phyloP scores from a whole-genome alignment of 495 filamentous ascomycete genomes.

The Amphirosellinia nigrospora region DNA sequence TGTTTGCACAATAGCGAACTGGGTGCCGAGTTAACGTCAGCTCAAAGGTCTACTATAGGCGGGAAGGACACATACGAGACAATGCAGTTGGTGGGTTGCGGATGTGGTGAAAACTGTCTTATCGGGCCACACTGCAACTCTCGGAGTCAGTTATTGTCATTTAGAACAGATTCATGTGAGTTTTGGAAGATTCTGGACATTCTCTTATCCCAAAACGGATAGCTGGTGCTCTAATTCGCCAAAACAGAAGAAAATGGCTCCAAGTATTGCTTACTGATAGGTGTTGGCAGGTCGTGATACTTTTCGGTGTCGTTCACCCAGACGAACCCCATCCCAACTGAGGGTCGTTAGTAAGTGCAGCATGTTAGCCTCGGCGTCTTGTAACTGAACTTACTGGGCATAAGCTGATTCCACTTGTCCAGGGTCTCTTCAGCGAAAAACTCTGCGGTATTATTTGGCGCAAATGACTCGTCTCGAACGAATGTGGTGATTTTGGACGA shows the following conservation, averaged over 20 bases:
- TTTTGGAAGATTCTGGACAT: too few relatives aligned
- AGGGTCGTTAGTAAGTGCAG: constrained; percentile 1
- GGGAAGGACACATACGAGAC: constrained; percentile 36
- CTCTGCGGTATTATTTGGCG: constrained; percentile 52
- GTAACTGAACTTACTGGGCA: constrained; percentile 43
- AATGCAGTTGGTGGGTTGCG: constrained; percentile 54
- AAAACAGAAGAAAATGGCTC: too few relatives aligned
- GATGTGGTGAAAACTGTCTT: constrained; percentile 57
- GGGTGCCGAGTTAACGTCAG: constrained; percentile 3
- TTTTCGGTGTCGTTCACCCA: constrained; percentile 51
- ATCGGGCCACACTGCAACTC: constrained; percentile 53
- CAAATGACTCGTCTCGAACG: constrained; percentile 49
- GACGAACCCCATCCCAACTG: constrained; percentile 55
- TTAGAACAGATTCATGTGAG: too few relatives aligned
- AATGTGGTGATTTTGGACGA: constrained; percentile 51
- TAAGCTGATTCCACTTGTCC: constrained; percentile 51
- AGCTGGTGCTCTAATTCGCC: too few relatives aligned
- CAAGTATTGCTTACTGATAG: too few relatives aligned
- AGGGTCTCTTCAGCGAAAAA: constrained; percentile 52
- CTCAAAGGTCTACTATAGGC: background rate
- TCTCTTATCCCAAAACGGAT: too few relatives aligned
- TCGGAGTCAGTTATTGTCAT: too few relatives aligned
- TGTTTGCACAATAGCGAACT: constrained; percentile 53
- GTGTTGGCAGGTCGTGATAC: constrained; percentile 54
- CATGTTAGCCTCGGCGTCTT: background rate